Conservation (phyloP, 2,329 filamentous ascomycete genomes). For the Alternaria rosae region DNA sequence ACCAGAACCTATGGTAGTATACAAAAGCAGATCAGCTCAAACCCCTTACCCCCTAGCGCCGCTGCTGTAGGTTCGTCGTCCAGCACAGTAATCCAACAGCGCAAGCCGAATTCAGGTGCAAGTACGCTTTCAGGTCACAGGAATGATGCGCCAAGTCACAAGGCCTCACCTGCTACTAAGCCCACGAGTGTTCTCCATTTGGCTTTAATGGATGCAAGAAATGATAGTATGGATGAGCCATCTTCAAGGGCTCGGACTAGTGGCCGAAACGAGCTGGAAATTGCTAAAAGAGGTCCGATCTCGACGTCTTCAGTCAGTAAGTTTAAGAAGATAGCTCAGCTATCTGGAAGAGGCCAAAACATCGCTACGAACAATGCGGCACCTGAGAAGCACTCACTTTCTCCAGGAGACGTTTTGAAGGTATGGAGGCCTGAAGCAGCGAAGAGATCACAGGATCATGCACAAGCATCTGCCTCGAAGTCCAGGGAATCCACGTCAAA, state of each 20-base stretch:
- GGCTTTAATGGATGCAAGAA: neutral
- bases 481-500: neutral
- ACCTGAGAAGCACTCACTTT: neutral
- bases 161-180: neutral
- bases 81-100: neutral
- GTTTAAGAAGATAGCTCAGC: neutral
- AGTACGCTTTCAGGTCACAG: neutral
- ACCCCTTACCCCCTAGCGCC: neutral
- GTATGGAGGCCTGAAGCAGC: neutral
- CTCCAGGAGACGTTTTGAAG: neutral
- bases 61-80: neutral
- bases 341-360: neutral
- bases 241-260: neutral
- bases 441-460: neutral
- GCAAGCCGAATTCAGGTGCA: neutral
- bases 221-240: neutral
- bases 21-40: neutral
- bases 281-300: neutral
- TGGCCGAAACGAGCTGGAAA: neutral
- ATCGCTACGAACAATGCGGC: neutral
- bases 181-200: neutral
- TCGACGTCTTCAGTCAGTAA: neutral
- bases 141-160: neutral
- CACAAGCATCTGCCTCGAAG: neutral
- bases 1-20: neutral